Evolutionary conservation across 2,329 filamentous ascomycete genomes (phyloP).

Genomic region (Macrophomina phaseolina): DNA sequence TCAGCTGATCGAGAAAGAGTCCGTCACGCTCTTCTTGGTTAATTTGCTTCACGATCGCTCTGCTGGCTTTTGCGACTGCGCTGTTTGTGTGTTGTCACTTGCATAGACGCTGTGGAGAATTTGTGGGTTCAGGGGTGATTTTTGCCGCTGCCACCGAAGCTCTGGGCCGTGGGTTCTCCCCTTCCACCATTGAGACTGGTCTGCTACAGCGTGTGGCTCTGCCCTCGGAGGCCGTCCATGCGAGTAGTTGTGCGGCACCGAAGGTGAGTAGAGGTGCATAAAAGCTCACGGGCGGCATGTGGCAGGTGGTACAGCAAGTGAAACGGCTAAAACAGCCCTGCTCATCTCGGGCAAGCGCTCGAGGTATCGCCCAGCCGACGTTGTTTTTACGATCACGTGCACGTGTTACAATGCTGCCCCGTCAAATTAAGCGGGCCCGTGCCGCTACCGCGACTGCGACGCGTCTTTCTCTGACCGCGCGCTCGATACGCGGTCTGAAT

Average conservation of each 20-base stretch:
- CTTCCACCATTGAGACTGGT: neutral
- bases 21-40: neutral
- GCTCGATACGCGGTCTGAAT: conserved; percentile 10
- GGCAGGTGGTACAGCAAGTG: neutral
- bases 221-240: neutral
- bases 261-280: neutral
- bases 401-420: neutral
- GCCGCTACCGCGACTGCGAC: conserved; percentile 4
- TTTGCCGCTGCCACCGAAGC: neutral
- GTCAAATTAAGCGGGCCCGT: neutral
- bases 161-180: neutral
- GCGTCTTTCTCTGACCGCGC: conserved; percentile 20
- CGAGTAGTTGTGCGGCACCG: neutral
- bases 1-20: neutral
- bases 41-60: neutral
- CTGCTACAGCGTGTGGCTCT: neutral
- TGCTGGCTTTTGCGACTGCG: neutral
- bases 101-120: neutral
- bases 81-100: neutral
- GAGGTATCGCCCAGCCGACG: neutral
- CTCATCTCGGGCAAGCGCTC: neutral
- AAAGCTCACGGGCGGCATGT: neutral
- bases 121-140: neutral
- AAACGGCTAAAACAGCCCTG: neutral
- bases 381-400: neutral